These are phyloP conservation scores for Rubia peregrina DNA, from an alignment of 305 asterid species.

Conservation along the genomic window DNA sequence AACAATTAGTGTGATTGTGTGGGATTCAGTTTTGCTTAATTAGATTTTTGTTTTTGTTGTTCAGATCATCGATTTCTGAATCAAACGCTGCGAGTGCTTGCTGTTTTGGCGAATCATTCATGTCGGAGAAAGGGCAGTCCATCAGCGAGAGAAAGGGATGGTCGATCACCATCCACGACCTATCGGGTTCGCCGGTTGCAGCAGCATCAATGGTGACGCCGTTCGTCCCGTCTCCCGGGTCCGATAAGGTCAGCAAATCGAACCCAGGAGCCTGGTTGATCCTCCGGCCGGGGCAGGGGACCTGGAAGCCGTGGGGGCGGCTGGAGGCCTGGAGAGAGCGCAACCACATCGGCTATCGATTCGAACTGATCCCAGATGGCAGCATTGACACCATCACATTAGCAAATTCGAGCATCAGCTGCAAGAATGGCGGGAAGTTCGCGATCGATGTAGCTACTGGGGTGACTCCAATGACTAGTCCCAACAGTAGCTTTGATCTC, in stretches of 20 bases:
- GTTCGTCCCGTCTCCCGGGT: constrained; percentile 79
- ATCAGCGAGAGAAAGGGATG: constrained; percentile 80
- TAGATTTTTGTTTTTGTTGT: constrained; percentile 2
- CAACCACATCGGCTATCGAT: constrained; percentile 66
- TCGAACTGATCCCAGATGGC: constrained; percentile 83
- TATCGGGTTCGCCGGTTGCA: constrained; percentile 93
- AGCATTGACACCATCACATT: constrained; percentile 59
- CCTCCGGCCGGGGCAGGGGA: constrained; percentile 68
- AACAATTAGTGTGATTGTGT: too few relatives aligned
- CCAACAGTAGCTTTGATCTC: constrained; percentile 79
- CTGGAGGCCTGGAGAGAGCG: constrained; percentile 85
- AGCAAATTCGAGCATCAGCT: constrained; percentile 52
- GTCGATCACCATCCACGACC: constrained; percentile 94
- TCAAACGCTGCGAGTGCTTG: constrained; percentile 46
- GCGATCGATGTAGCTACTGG: constrained; percentile 69
- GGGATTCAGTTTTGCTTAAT: background rate
- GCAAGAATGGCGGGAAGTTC: constrained; percentile 60
- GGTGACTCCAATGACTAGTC: constrained; percentile 66
- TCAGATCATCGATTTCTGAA: constrained; percentile 71
- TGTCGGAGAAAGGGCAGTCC: constrained; percentile 23
- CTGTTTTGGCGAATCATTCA: constrained; percentile 41
- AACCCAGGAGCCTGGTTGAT: constrained; percentile 98
- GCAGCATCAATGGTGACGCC: constrained; percentile 97
- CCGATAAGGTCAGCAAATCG: constrained; percentile 65
- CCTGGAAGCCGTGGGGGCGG: constrained; percentile 97